phyloP scores from a whole-genome alignment of 768 basidiomycete genomes.

The Tremella yokohamensis region DNA sequence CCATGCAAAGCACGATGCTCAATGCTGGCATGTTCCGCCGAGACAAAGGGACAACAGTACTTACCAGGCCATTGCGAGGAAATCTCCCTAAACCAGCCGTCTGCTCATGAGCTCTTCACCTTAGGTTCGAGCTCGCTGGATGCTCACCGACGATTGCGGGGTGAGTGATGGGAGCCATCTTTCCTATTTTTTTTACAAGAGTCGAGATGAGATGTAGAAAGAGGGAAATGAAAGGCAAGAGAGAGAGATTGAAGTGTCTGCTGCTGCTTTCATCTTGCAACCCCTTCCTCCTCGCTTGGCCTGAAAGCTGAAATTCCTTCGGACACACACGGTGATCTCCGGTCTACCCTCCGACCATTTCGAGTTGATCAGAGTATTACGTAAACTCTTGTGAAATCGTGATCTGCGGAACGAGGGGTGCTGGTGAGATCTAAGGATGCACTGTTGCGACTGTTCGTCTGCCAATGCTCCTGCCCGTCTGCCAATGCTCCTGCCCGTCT shows the following conservation, averaged over 20 bases:
- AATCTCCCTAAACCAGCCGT: conserved; percentile 96
- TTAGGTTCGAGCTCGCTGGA: neutral
- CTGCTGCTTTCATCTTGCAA: neutral
- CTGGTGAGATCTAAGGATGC: too few species aligned
- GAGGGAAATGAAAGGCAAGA: conserved; percentile 1
- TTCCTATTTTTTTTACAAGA: neutral
- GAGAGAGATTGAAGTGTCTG: neutral
- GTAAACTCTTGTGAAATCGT: too few species aligned
- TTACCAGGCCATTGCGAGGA: conserved; percentile 81
- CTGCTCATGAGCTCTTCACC: conserved; percentile 49
- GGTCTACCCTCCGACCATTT: too few species aligned
- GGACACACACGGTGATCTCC: neutral
- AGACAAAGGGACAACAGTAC: conserved; percentile 23
- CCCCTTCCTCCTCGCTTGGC: too few species aligned
- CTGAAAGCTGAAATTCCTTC: conserved; percentile 3
- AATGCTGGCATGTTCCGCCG: neutral
- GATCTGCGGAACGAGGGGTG: too few species aligned
- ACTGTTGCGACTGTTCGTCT: too few species aligned
- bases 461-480: too few species aligned
- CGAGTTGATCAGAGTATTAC: too few species aligned
- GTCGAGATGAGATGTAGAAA: neutral
- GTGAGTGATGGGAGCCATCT: conserved; percentile 46
- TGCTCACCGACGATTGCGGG: conserved; percentile 50
- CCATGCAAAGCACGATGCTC: neutral
- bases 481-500: too few species aligned